These are phyloP conservation scores for Penicillium sp. DNA, from an alignment of 2,329 filamentous ascomycete species.

Conservation along the genomic window DNA sequence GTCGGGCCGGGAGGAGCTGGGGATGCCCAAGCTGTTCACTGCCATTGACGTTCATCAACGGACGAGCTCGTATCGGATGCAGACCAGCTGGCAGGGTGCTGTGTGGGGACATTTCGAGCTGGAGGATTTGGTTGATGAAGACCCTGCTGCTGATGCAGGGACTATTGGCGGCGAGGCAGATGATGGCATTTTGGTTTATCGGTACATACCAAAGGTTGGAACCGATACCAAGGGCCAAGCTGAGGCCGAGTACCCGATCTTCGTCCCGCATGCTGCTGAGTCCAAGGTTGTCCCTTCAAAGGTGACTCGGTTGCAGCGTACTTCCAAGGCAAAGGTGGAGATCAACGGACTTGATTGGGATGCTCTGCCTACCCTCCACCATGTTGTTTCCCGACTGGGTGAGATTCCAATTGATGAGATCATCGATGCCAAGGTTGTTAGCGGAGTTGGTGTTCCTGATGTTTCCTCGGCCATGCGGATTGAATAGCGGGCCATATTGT, in stretches of 20 bases:
- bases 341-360: constrained; percentile 57
- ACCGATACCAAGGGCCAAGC: constrained; percentile 49
- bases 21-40: constrained; percentile 63
- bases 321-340: constrained; percentile 48
- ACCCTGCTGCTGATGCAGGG: constrained; percentile 19
- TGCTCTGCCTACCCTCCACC: constrained; percentile 59
- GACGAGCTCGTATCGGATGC: constrained; percentile 40
- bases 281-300: constrained; percentile 32
- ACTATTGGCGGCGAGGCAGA: constrained; percentile 35
- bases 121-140: constrained; percentile 36
- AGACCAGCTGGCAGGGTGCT: constrained; percentile 48
- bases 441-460: constrained; percentile 54
- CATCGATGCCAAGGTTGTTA: constrained; percentile 57
- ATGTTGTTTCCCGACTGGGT: constrained; percentile 55
- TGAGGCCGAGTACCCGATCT: constrained; percentile 57
- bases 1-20: constrained; percentile 62
- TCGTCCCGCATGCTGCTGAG: constrained; percentile 37
- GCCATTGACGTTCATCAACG: constrained; percentile 49
- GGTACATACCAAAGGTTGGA: constrained; percentile 60
- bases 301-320: constrained; percentile 23
- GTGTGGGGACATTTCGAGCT: constrained; percentile 43
- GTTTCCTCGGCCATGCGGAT: constrained; percentile 32
- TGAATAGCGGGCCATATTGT: constrained; percentile 5
- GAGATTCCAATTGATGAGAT: constrained; percentile 61
- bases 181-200: constrained; percentile 56